A percentile compares a stretch with the other conserved stretches of the same genome.
phyloP scores from a whole-genome alignment of 495 filamentous ascomycete genomes.

The Aspergillus homomorphus region DNA sequence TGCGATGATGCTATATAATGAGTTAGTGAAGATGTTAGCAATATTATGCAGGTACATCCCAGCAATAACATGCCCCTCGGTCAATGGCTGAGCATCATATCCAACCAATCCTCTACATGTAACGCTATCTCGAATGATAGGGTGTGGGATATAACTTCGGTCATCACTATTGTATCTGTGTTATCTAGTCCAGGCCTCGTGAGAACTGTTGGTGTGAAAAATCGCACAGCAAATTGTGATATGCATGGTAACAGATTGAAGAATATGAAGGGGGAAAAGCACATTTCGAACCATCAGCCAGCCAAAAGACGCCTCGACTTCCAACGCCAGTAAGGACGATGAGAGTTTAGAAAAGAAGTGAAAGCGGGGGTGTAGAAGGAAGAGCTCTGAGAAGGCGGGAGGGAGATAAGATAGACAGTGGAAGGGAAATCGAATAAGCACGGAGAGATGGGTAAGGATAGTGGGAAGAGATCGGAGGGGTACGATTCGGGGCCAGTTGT shows the following conservation, averaged over 20 bases:
- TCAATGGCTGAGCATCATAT: neutral
- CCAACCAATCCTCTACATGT: neutral
- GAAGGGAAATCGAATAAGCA: slow-evolving; percentile 9
- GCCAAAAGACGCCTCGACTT: slow-evolving; percentile 47
- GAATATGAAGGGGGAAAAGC: slow-evolving; percentile 25
- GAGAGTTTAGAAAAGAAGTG: slow-evolving; percentile 35
- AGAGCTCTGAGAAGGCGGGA: slow-evolving; percentile 26
- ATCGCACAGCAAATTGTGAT: slow-evolving; percentile 22
- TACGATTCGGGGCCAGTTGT: slow-evolving; percentile 11
- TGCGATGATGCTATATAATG: slow-evolving; percentile 16
- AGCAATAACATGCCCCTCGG: neutral
- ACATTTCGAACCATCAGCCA: slow-evolving; percentile 35
- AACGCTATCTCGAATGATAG: neutral
- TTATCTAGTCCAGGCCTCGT: slow-evolving; percentile 23
- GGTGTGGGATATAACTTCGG: slow-evolving; percentile 7
- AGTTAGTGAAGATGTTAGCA: slow-evolving; percentile 11
- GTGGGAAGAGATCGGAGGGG: slow-evolving; percentile 15
- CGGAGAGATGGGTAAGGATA: slow-evolving; percentile 7
- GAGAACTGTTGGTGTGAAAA: slow-evolving; percentile 16
- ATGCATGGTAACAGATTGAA: slow-evolving; percentile 21
- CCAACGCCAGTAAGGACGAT: slow-evolving; percentile 48
- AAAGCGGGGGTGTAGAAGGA: slow-evolving; percentile 15
- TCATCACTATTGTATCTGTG: slow-evolving; percentile 27
- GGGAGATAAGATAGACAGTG: slow-evolving; percentile 27
- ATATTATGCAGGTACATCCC: slow-evolving; percentile 17